Conservation (phyloP, 352 stramenopile genomes). For the Aphanomyces stellatus region DNA sequence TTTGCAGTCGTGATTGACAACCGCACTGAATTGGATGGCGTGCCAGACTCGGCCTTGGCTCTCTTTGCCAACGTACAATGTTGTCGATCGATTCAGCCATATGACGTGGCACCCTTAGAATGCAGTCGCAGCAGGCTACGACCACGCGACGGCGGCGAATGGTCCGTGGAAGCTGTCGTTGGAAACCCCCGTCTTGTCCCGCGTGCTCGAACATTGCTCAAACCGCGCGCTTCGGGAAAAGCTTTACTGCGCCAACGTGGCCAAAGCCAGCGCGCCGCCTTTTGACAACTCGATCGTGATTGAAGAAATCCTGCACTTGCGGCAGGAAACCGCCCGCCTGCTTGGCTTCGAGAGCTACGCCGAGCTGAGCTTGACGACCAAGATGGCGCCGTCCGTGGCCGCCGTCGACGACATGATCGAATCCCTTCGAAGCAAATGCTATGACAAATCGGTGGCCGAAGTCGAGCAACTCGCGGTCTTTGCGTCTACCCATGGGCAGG, state of each 20-base stretch:
- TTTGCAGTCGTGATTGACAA: slow-evolving; percentile 87
- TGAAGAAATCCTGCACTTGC: slow-evolving; percentile 87
- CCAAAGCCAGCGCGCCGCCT: slow-evolving; percentile 75
- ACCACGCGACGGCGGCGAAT: slow-evolving; percentile 35
- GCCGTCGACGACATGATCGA: slow-evolving; percentile 90
- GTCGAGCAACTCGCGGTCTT: slow-evolving; percentile 84
- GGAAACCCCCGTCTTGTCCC: slow-evolving; percentile 91
- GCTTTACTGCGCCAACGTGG: slow-evolving; percentile 90
- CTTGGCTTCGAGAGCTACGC: slow-evolving; percentile 93
- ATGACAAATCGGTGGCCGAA: slow-evolving; percentile 87
- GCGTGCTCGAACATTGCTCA: slow-evolving; percentile 92
- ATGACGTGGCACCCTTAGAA: slow-evolving; percentile 27
- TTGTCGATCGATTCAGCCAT: neutral
- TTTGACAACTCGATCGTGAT: slow-evolving; percentile 94
- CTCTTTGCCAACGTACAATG: slow-evolving; percentile 92
- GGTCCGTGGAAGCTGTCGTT: slow-evolving; percentile 94
- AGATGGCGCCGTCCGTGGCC: slow-evolving; percentile 92
- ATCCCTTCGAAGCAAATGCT: slow-evolving; percentile 89
- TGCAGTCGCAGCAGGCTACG: slow-evolving; percentile 26
- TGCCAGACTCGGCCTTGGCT: slow-evolving; percentile 87
- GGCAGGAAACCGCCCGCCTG: slow-evolving; percentile 84
- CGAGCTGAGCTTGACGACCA: slow-evolving; percentile 86
- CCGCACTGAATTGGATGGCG: slow-evolving; percentile 76
- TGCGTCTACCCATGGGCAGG: slow-evolving; percentile 67
- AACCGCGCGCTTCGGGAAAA: slow-evolving; percentile 87